These are phyloP conservation scores for Madurella fahalii DNA, from an alignment of 2,329 filamentous ascomycete species.

Conservation along the genomic window DNA sequence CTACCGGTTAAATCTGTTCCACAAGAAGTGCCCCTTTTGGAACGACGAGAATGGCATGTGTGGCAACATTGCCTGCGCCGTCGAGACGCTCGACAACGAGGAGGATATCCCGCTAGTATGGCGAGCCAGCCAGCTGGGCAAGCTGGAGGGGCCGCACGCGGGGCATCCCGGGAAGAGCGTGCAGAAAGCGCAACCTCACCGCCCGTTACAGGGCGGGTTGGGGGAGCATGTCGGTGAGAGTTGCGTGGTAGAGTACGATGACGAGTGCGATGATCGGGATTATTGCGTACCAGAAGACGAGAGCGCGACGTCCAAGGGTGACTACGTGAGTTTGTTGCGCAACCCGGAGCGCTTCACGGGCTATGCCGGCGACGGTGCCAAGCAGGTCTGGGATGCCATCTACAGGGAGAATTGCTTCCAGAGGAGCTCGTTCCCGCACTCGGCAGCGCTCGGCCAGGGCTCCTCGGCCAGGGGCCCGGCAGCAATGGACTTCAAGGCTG, in stretches of 20 bases:
- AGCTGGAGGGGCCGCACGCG: conserved; percentile 87
- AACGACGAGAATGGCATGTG: conserved; percentile 89
- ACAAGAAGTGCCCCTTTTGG: conserved; percentile 96
- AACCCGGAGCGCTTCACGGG: conserved; percentile 97
- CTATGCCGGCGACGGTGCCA: conserved; percentile 77
- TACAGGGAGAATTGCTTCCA: conserved; percentile 97
- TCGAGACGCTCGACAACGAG: conserved; percentile 92
- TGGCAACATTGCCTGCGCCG: conserved; percentile 93
- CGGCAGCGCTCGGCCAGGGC: conserved; percentile 50
- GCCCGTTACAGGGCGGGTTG: conserved; percentile 75
- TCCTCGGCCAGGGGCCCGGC: conserved; percentile 47
- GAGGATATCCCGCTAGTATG: conserved; percentile 89
- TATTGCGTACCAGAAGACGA: conserved; percentile 97
- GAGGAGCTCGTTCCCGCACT: conserved; percentile 58
- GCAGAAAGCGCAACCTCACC: conserved; percentile 65
- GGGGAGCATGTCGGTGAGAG: conserved; percentile 89
- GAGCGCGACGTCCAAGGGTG: conserved; percentile 77
- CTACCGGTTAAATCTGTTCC: conserved; percentile 91
- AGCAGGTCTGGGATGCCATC: conserved; percentile 93
- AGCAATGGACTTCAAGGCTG: conserved; percentile 57
- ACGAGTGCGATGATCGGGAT: conserved; percentile 93
- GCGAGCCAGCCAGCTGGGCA: conserved; percentile 87
- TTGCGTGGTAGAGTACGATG: conserved; percentile 95
- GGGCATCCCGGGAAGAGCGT: conserved; percentile 75
- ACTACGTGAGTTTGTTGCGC: conserved; percentile 90